Evolutionary conservation across 2,329 filamentous ascomycete genomes (phyloP).

Genomic region (Fusarium neocosmosporiellum): DNA sequence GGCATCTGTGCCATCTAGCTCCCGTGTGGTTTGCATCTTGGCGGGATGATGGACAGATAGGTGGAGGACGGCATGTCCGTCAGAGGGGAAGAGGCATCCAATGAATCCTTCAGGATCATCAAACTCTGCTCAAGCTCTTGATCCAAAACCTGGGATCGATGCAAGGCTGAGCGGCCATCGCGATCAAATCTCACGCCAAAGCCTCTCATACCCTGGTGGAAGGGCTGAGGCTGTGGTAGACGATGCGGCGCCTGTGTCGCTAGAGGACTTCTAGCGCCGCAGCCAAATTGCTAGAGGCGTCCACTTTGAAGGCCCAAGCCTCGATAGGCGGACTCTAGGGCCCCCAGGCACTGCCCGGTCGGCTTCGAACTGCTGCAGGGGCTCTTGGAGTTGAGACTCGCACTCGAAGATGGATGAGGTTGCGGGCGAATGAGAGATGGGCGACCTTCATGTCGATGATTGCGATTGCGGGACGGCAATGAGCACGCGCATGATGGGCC

Average conservation of each 20-base stretch:
- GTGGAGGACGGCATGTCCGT: slow-evolving; percentile 10
- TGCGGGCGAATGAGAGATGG: slow-evolving; percentile 17
- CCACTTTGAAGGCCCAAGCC: slow-evolving; percentile 33
- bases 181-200: neutral
- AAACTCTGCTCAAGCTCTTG: neutral
- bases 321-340: slow-evolving; percentile 24
- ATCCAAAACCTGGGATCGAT: slow-evolving; percentile 12
- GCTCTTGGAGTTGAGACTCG: neutral
- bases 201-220: slow-evolving; percentile 8
- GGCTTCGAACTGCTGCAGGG: slow-evolving; percentile 24
- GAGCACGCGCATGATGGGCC: slow-evolving; percentile 31
- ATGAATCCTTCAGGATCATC: slow-evolving; percentile 33
- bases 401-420: neutral
- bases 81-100: slow-evolving; percentile 40
- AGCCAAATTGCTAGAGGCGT: neutral
- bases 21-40: slow-evolving; percentile 33
- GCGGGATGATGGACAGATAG: slow-evolving; percentile 6
- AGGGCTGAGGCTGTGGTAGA: slow-evolving; percentile 38
- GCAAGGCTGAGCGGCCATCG: slow-evolving; percentile 38
- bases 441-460: neutral
- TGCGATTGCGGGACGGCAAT: slow-evolving; percentile 17
- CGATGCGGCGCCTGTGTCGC: neutral
- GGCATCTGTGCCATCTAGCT: slow-evolving; percentile 37
- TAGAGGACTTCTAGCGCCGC: slow-evolving; percentile 6
- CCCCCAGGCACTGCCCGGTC: slow-evolving; percentile 28